Percentiles rank a stretch among this genome's conserved stretches.
These are phyloP conservation scores for Stevia rebaudiana DNA, from an alignment of 140 eudicot genomes.

Conservation along the genomic window DNA sequence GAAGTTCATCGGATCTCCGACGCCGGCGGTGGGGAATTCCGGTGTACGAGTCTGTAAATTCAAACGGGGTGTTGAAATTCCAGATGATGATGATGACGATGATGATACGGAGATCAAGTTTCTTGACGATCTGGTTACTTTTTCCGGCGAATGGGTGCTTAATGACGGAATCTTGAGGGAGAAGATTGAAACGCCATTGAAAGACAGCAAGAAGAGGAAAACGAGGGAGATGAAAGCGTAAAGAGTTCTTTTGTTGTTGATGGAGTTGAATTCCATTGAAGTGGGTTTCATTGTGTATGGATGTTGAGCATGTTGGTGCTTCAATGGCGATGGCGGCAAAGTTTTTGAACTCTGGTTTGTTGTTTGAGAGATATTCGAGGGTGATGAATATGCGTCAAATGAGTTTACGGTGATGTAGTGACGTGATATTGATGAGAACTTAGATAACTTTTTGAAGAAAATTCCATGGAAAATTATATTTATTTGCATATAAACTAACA, in stretches of 20 bases:
- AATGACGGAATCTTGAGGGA: conserved; percentile 24
- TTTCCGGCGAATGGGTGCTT: neutral
- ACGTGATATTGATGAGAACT: neutral
- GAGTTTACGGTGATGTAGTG: neutral
- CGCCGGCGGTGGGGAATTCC: conserved; percentile 14
- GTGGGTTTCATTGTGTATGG: neutral
- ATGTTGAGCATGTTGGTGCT: neutral
- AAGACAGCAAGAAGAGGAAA: conserved; percentile 35
- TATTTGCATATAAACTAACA: no score
- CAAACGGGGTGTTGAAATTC: neutral
- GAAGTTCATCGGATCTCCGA: conserved; percentile 14
- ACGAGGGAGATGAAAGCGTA: conserved; percentile 38
- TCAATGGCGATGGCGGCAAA: conserved; percentile 13
- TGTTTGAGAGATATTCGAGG: neutral
- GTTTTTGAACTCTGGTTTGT: conserved; percentile 15
- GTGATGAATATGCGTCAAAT: neutral
- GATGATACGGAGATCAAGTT: conserved; percentile 11
- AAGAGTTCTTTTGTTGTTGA: conserved; percentile 34
- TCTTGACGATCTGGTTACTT: neutral
- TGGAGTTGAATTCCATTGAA: conserved; percentile 8
- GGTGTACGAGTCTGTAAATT: neutral
- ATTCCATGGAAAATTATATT: neutral
- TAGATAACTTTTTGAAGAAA: neutral
- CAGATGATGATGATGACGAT: neutral
- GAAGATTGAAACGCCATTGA: conserved; percentile 42